Base-by-base conservation (phyloP, 106 monocot species). In the Posidonia australis region DNA sequence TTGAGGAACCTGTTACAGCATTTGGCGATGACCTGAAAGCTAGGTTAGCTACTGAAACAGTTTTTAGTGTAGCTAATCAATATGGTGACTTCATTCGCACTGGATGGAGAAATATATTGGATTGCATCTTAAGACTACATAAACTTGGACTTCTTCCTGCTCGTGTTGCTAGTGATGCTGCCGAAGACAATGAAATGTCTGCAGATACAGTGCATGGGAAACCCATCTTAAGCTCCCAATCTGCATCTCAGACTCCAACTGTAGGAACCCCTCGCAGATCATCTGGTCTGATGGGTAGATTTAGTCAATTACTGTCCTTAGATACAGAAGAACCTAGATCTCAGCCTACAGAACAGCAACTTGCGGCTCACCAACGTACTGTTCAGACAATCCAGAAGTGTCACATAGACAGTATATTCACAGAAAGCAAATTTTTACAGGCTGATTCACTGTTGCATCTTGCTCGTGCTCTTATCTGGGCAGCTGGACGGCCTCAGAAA, bases 131-230 rank as follows among this genome's bases (percentile, higher is more conserved):
- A 58, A 73, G 65, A 44, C 27, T 73, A 22, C 64, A 73, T 43
- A 73, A 73, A 22, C 73, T 73, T 30, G 73, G 73, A n/a, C 46
- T 73, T 66, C 73, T 73, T 31, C 73, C 73, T n/a, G 73, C 56
- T 29, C 65, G 65, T 73, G 73, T 66, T 44, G 65, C 65, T 1
- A 58, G 56, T 51, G 73, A 65, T 56, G 73, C 55, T 21, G 54
- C 54, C 27, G 73, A 73, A 65, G 73, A 73, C 44, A 28, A 29
- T 23, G 73, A 73, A 31, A 25, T 24, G 5, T 43, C 53, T 57
- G 41, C 54, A 29, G 65, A 64, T 30, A 31, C 54, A 28, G 43
- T 19, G 13, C 56, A 64, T 53, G 65, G 73, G 29, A 73, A 26
- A 56, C 65, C 65, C 27, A 44, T 65, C 29, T 54, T 57, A 14